A percentile compares a stretch with the other conserved stretches of the same genome.
Conservation (phyloP, 1,139 yeast species). For the Candida freyschussii region DNA sequence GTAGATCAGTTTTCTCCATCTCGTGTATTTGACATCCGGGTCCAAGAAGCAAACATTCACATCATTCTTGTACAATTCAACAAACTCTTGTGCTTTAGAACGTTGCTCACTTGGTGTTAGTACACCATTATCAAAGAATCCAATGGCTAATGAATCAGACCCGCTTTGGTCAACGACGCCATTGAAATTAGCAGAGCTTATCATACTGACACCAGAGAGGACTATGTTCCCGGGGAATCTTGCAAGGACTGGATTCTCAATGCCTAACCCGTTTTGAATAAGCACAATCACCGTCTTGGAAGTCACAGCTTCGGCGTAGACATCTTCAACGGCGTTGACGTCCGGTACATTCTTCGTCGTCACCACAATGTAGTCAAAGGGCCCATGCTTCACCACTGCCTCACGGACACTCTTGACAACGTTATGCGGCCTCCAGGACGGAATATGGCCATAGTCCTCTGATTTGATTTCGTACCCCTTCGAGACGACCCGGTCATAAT, state of each 20-base stretch:
- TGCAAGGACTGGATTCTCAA: constrained; percentile 56
- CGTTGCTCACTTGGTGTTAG: constrained; percentile 26
- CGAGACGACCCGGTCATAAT: constrained; percentile 46
- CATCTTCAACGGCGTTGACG: constrained; percentile 49
- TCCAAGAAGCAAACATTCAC: constrained; percentile 43
- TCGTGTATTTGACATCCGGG: constrained; percentile 43
- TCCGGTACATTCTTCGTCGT: constrained; percentile 78
- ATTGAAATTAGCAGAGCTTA: constrained; percentile 56
- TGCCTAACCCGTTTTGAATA: constrained; percentile 72
- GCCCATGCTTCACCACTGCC: constrained; percentile 39
- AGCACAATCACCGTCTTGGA: constrained; percentile 52
- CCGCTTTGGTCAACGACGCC: constrained; percentile 49
- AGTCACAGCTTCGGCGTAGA: constrained; percentile 52
- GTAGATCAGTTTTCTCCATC: constrained; percentile 74
- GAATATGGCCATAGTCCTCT: constrained; percentile 51
- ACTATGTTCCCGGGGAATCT: constrained; percentile 55
- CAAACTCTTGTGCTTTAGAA: constrained; percentile 39
- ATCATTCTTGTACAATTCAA: constrained; percentile 43
- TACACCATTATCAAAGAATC: constrained; percentile 43
- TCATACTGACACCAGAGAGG: constrained; percentile 65
- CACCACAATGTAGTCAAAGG: constrained; percentile 62
- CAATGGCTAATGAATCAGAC: constrained; percentile 49
- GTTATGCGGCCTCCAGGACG: constrained; percentile 50
- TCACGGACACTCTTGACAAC: constrained; percentile 35
- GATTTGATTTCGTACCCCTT: constrained; percentile 60